Evolutionary conservation across 176 grass and related monocot species (phyloP), one percentile per base, ranked within the genome.

Genomic region (Triticum urartu): DNA sequence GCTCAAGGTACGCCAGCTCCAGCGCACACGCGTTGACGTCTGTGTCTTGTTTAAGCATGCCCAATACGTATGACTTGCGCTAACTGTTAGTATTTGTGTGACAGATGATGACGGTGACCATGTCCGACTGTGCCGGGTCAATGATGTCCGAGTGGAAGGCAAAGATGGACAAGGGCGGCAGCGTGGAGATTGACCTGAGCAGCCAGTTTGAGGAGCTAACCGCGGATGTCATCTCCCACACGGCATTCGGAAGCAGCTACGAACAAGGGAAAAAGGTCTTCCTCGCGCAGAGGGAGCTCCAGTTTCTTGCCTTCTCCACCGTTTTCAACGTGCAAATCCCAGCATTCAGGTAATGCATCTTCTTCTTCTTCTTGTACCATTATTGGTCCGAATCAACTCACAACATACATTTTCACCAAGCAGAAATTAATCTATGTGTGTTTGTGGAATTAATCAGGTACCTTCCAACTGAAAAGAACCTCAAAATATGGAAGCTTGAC

Each of bases 81-180:
- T 39, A 39, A 39, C 38, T 39, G 38, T 9, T 39, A 30, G 28
- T 30, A 8, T 24, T 8, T 5, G 78, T 5, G 2, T 1, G 22
- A 60, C 25, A 93, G 94, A 88, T 81, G 89, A 89, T 95, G 91
- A 95, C 87, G 17, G 72, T 1, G 18, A 89, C 68, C 20, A 95
- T 93, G 68, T 85, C 84, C 0, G 75, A 84, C 11, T 93, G 91
- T 0, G 73, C 82, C 0, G 69, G 3, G 21, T 89, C 81, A 0
- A 95, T 91, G 94, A 80, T 95, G 21, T 81, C 80, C 4, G 67
- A 68, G 17, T 95, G 94, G 94, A 66, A 88, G 17, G 70, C 64
- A 0, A 26, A 75, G n/a, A 18, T 82, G 56, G 24, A 77, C 0
- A 64, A 80, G 42, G 72, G 42, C 72, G 48, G 21, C 40, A 25